Evolutionary conservation across 371 early-diverging fungal genomes (phyloP).

Genomic region (Lichtheimia corymbifera): DNA sequence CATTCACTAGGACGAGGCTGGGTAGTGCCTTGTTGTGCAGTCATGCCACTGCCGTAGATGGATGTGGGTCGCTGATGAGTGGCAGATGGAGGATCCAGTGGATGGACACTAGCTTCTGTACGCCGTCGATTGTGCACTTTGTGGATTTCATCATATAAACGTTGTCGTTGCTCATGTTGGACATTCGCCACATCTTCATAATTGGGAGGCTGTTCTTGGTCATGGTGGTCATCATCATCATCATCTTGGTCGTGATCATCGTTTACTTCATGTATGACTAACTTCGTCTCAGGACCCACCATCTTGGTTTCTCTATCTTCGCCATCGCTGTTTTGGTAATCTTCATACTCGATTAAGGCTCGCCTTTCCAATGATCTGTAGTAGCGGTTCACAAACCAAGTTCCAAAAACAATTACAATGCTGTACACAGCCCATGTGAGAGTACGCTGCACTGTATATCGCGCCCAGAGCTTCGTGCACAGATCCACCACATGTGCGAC

Average conservation of each 20-base stretch:
- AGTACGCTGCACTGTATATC: slow-evolving; percentile 14
- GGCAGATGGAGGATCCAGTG: slow-evolving; percentile 13
- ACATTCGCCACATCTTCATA: neutral
- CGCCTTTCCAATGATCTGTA: neutral
- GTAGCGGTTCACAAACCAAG: slow-evolving; percentile 4
- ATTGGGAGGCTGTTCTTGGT: neutral
- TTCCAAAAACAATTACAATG: neutral
- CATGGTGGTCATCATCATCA: neutral
- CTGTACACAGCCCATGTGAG: slow-evolving; percentile 16
- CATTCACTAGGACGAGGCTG: neutral
- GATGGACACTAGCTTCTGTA: slow-evolving; percentile 8
- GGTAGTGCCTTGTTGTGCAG: neutral
- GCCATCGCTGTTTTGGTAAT: neutral
- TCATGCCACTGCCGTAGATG: neutral
- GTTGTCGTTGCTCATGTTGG: slow-evolving; percentile 1
- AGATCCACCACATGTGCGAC: neutral
- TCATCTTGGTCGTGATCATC: neutral
- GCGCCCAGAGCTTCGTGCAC: slow-evolving; percentile 7
- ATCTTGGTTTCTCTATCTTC: neutral
- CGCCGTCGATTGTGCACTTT: neutral
- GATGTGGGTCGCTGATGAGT: neutral
- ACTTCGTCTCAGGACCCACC: neutral
- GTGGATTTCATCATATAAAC: neutral
- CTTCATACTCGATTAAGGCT: neutral
- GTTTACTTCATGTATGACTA: neutral